Evolutionary conservation across 164 flowering plant genomes (phyloP), one percentile per base, ranked within the genome.

Genomic region (Amborella trichopoda): DNA sequence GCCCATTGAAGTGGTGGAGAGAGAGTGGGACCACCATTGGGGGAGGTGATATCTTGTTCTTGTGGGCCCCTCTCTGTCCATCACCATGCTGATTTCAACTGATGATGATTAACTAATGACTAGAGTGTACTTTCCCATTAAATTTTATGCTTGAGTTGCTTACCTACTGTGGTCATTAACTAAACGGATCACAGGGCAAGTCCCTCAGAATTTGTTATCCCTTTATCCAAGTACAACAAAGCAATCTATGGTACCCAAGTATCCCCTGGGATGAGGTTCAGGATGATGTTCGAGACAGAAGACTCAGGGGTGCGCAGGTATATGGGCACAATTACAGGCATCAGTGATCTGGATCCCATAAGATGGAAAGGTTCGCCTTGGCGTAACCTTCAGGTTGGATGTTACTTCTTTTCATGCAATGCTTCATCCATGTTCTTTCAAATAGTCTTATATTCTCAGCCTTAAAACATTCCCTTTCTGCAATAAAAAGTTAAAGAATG

Each of bases 251-350:
- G 40, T n/a, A 68, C 80, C 25, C 95, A 90, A 76, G 81, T 80
- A 45, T 80, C 97, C 2, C 79, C 78, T 33, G 95, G 95, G 39
- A 85, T 90, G 95, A 66, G 97, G 38, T 90, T 90, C 61, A 68
- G 97, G 61, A 90, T 90, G 97, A 79, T 83, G 83, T 90, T 90
- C 61, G 97, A 90, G 61, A 90, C 94, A 24, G 97, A 90, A 62
- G 97, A 90, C 46, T 90, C 88, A 14, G 95, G 97, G 34, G 76
- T 81, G 2, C 79, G 95, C 19, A 74, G 95, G 64, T 79, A 90
- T 59, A 85, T 90, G 95, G 97, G 97, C 46, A 90, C 97, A 3
- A 69, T 90, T 20, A 90, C 97, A 5, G 83, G 83, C 22, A 72
- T 79, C 38, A 76, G 80, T 68, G 97, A 90, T 49, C 60, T 90